Conservation (phyloP, 2,329 filamentous ascomycete genomes). For the Talaromyces pinophilus region DNA sequence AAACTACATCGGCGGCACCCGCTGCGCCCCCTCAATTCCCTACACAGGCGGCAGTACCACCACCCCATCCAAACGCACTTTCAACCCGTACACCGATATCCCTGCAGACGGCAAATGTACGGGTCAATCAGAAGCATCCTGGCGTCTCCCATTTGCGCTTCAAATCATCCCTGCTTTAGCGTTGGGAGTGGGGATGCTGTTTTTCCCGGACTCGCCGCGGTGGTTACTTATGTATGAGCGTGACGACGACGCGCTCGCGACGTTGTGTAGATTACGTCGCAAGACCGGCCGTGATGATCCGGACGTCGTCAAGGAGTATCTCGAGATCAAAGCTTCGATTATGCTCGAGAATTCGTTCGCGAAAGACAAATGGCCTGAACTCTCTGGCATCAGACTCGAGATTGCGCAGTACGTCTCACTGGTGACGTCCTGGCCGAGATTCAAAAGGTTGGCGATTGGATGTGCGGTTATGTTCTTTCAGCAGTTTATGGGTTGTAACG, state of each 20-base stretch:
- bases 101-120: conserved; percentile 48
- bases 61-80: conserved; percentile 39
- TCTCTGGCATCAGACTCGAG: conserved; percentile 36
- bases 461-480: conserved; percentile 47
- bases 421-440: conserved; percentile 38
- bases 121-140: conserved; percentile 52
- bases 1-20: conserved; percentile 47
- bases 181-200: conserved; percentile 45
- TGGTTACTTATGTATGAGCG: conserved; percentile 55
- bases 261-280: conserved; percentile 52
- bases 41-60: conserved; percentile 44
- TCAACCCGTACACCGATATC: conserved; percentile 46
- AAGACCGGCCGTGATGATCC: conserved; percentile 46
- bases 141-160: conserved; percentile 51
- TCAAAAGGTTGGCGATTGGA: conserved; percentile 42
- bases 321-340: conserved; percentile 52
- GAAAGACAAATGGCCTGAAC: conserved; percentile 32
- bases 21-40: conserved; percentile 52
- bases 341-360: conserved; percentile 40
- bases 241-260: conserved; percentile 52
- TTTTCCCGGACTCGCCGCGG: conserved; percentile 59
- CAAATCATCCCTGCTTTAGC: conserved; percentile 47
- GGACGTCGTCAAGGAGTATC: conserved; percentile 53
- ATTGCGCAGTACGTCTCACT: conserved; percentile 39
- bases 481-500: conserved; percentile 53